Evolutionary conservation across 257 asterid genomes (phyloP), one percentile per base, ranked within the genome.

Genomic region (Fraxinus americana): DNA sequence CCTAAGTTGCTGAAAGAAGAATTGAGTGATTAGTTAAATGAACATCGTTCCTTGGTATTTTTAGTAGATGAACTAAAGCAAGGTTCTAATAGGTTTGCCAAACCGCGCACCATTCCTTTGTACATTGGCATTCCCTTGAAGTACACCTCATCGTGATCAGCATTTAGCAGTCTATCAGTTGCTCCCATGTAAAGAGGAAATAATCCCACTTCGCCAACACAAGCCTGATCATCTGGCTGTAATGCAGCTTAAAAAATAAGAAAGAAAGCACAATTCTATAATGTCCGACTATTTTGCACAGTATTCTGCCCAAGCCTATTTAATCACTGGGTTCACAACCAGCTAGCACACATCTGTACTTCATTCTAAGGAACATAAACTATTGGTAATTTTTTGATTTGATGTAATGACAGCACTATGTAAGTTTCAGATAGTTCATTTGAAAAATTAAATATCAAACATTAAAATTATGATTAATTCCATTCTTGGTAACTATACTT

Each of bases 191-290:
- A 82, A 67, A 75, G 74, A 75, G 99, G 91, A 84, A 86, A 90
- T 81, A 94, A 66, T 34, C 96, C 99, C 77, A 92, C 92, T 89
- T 94, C 98, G 38, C 99, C 99, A 2, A 81, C 89, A 76, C 98
- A 94, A 73, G 91, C 90, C 73, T 89, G 77, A 85, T 91, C 92
- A 59, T 92, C 94, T 61, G 94, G 87, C 99, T 94, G 91, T 71
- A 70, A 63, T 67, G 71, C 19, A 80, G 29, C 61, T 78, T 35
- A 69, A 77, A 77, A 72, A 21, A 57, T 70, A 45, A 32, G 30
- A n/a, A 13, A 25, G 36, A 21, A 25, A 1, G 6, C 34, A 63
- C 5, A 8, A 11, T 13, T 16, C 36, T 27, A 10, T 63, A 12
- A 63, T 27, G 17, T 10, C 35, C 4, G 36, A 63, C n/a, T 27